These are phyloP conservation scores for Apiospora aurea DNA, from an alignment of 2,329 filamentous ascomycete genomes.

Conservation along the genomic window DNA sequence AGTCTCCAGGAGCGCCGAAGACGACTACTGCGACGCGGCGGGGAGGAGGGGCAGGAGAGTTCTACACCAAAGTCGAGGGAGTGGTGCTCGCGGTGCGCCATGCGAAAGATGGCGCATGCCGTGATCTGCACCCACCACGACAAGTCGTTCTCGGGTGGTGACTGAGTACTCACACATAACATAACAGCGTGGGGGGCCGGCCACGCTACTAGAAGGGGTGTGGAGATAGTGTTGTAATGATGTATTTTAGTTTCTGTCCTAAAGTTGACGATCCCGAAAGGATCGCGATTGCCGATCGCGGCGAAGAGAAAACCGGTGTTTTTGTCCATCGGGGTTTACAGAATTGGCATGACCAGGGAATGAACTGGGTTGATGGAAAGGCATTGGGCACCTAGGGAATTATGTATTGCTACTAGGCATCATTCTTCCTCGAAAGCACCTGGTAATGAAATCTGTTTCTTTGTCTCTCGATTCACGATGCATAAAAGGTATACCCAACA, in stretches of 20 bases:
- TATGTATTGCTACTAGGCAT: conserved; percentile 14
- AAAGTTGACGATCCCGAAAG: not conserved
- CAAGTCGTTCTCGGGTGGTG: not conserved
- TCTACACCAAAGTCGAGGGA: not conserved
- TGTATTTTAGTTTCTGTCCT: not conserved
- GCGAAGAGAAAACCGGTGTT: not conserved
- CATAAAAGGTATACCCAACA: not conserved
- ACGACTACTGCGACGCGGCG: not conserved
- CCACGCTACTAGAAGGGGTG: not conserved
- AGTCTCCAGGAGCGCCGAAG: not conserved
- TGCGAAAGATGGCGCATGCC: conserved; percentile 16
- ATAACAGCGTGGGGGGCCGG: not conserved
- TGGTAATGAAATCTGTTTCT: not conserved
- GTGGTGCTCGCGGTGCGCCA: conserved; percentile 11
- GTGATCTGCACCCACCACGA: not conserved
- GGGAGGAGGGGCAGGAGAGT: not conserved
- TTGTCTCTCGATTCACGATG: not conserved
- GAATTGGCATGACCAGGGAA: not conserved
- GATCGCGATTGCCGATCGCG: not conserved
- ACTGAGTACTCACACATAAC: not conserved
- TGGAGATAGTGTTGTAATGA: not conserved
- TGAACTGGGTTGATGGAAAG: not conserved
- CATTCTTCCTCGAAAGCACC: conserved; percentile 2
- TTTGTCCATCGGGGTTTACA: not conserved
- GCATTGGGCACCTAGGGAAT: not conserved